phyloP scores from a whole-genome alignment of 371 early-diverging fungal species.

The Conidiobolus incongruus region DNA sequence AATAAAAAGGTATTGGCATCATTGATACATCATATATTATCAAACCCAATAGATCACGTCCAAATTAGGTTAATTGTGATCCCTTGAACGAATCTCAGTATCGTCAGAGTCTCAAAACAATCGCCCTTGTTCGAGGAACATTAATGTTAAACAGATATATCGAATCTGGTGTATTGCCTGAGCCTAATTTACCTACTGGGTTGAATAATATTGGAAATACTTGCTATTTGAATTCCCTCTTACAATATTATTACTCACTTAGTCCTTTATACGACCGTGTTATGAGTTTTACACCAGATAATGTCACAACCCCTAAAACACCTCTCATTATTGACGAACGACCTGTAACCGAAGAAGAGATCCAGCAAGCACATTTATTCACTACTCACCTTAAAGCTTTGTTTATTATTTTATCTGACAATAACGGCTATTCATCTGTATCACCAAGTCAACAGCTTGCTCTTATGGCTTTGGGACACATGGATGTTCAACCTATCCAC shows the following conservation, averaged over 20 bases:
- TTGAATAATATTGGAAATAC: conserved; percentile 76
- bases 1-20: background rate
- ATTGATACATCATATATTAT: background rate
- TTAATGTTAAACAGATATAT: background rate
- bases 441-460: conserved; percentile 5
- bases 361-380: background rate
- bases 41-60: background rate
- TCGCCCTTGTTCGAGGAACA: background rate
- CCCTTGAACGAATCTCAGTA: background rate
- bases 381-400: background rate
- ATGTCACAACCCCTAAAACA: background rate
- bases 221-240: conserved; percentile 67
- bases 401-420: background rate
- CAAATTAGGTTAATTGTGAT: background rate
- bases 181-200: conserved; percentile 25
- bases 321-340: background rate
- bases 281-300: background rate
- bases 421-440: background rate
- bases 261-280: background rate
- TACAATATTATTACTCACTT: conserved; percentile 15
- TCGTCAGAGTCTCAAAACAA: background rate
- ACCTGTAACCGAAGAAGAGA: background rate
- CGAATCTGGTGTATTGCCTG: background rate
- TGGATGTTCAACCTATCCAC: background rate
- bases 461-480: conserved; percentile 7